Base-by-base conservation (phyloP, 805 yeast species). In the Debaryomyces maramus region DNA sequence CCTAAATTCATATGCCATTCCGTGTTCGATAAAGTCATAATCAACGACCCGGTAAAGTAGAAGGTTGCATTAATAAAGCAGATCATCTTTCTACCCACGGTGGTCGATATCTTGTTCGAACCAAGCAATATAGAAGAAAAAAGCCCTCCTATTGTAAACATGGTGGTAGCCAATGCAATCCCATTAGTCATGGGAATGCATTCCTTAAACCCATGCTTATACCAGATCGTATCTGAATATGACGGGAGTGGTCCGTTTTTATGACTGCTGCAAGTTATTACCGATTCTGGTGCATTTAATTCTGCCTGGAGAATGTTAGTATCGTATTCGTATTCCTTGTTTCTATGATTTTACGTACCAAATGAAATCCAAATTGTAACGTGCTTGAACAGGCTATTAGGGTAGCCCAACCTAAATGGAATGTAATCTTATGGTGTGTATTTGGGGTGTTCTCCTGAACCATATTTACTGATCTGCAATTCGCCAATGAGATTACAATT, bases 321-420 rank as follows among this genome's bases (percentile, higher is more conserved):
- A 6, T 29, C 11, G 11, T 13, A 24, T 24, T n/a, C 28, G 13
- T 24, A 15, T 8, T 24, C 11, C 3, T 14, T n/a, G 3, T 8
- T 15, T 15, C 11, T 14, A 15, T 14, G 16, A 22, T 22, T 8
- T 9, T 14, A 29, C 32, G 32, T 29, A 29, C 32, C 26, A 67
- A 53, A 47, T 67, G 72, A 47, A 53, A 67, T 3, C 73, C 72
- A 48, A 66, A 65, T 44, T 64, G 69, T 16, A 67, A 46, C 4
- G 72, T 66, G 32, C 71, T 58, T 30, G 65, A 39, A 38, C 67
- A 56, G 10, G 63, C 56, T 9, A 65, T 52, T 15, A 55, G 50
- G 10, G 68, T 61, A 17, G 73, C 61, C 68, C 70, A 65, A 0
- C 55, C 66, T 13, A 67, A 47, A 15, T 49, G 51, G 38, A 51